Conservation (phyloP, 2,329 filamentous ascomycete species). For the Fusarium pininemorale region DNA sequence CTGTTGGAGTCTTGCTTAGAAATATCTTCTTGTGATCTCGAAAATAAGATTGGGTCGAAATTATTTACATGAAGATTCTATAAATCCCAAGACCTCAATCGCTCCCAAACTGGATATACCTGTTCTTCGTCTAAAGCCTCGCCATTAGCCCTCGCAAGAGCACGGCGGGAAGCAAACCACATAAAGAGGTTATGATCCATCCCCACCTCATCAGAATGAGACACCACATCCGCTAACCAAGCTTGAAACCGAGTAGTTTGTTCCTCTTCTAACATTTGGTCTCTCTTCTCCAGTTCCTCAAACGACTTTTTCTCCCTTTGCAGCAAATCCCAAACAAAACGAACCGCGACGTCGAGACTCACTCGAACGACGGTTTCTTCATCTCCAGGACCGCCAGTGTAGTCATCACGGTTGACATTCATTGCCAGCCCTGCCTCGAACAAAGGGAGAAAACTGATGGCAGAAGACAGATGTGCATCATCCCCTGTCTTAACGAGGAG, state of each 20-base stretch:
- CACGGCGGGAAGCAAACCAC: neutral
- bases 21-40: too few species aligned
- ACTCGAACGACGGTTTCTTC: neutral
- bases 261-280: neutral
- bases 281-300: neutral
- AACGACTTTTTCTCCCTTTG: neutral
- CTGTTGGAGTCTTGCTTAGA: too few species aligned
- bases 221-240: neutral
- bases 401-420: neutral
- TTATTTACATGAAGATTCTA: neutral
- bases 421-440: neutral
- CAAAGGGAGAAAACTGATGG: rapidly evolving
- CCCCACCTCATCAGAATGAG: neutral
- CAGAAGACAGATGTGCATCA: neutral
- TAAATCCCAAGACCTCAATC: neutral
- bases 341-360: neutral
- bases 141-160: neutral
- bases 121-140: neutral
- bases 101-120: neutral
- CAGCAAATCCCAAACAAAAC: neutral
- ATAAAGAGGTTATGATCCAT: neutral
- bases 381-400: neutral
- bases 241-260: neutral
- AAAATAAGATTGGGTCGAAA: too few species aligned
- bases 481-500: neutral